These are phyloP conservation scores for Neltuma alba DNA, from an alignment of 306 rosid genomes.

Conservation along the genomic window DNA sequence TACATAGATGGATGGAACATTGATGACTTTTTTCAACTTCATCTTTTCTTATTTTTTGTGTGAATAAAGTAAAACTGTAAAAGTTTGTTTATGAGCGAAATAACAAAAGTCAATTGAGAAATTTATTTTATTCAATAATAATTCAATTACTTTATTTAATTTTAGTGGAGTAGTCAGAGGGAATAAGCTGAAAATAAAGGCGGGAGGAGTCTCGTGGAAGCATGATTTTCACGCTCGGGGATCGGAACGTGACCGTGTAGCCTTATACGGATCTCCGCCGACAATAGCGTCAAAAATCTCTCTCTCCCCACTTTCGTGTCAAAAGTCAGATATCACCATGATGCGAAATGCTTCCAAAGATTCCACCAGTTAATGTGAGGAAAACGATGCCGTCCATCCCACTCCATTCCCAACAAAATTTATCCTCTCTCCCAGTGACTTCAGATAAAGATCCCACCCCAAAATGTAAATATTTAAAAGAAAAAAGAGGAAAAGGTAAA, in stretches of 20 bases:
- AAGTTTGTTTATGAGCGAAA: too few species aligned
- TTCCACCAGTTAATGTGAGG: constrained; percentile 44
- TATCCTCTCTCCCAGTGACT: neutral
- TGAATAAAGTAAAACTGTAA: too few species aligned
- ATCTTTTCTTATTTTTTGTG: too few species aligned
- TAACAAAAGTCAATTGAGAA: too few species aligned
- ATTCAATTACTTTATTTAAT: too few species aligned
- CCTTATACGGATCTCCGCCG: constrained; percentile 48
- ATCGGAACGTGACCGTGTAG: constrained; percentile 1
- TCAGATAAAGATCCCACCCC: neutral
- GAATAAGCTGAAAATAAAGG: neutral
- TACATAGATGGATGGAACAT: too few species aligned
- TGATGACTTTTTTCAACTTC: too few species aligned
- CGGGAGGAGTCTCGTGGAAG: constrained; percentile 1
- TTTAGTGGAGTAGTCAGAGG: too few species aligned
- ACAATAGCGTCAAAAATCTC: constrained; percentile 32
- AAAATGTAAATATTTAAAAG: neutral
- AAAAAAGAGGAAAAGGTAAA: neutral
- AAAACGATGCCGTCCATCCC: constrained; percentile 36
- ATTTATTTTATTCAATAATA: too few species aligned
- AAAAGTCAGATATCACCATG: constrained; percentile 33
- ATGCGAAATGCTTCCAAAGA: constrained; percentile 43
- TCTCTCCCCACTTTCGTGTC: neutral
- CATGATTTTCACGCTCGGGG: constrained; percentile 29
- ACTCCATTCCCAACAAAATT: constrained; percentile 26